phyloP scores from a whole-genome alignment of 2,329 filamentous ascomycete genomes.

The Ceratocystis smalleyi region DNA sequence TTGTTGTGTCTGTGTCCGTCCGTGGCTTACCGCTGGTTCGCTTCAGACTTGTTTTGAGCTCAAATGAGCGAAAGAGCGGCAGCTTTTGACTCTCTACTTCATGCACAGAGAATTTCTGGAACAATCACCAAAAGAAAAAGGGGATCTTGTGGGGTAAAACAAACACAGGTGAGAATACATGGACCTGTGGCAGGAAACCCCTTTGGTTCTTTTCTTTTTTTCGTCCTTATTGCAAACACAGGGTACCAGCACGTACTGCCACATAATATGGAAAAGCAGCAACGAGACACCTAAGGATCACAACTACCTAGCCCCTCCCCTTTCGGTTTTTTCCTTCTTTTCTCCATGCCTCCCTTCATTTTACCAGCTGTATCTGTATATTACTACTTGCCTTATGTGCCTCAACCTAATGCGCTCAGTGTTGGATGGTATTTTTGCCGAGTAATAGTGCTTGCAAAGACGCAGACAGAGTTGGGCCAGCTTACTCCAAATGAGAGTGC shows the following conservation, averaged over 20 bases:
- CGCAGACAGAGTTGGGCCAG: background rate
- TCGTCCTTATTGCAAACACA: background rate
- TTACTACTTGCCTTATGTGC: background rate
- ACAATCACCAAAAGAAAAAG: background rate
- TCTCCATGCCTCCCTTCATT: background rate
- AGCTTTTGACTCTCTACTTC: background rate
- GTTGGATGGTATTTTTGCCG: no score
- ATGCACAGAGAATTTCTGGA: background rate
- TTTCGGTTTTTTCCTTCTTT: background rate
- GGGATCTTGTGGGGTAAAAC: background rate
- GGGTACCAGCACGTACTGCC: background rate
- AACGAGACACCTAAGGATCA: background rate
- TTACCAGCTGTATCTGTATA: background rate
- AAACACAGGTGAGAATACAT: background rate
- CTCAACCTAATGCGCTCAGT: background rate
- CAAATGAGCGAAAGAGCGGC: background rate
- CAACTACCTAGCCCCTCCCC: background rate
- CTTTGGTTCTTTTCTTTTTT: background rate
- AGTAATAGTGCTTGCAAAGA: no score
- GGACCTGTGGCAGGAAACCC: background rate
- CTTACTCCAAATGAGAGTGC: background rate
- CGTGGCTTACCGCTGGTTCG: background rate
- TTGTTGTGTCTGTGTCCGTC: background rate
- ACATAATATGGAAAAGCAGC: background rate
- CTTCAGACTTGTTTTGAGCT: background rate